Evolutionary conservation across 345 rosid species (phyloP), one percentile per base, ranked within the genome.

Genomic region (Dipteronia sinensis): DNA sequence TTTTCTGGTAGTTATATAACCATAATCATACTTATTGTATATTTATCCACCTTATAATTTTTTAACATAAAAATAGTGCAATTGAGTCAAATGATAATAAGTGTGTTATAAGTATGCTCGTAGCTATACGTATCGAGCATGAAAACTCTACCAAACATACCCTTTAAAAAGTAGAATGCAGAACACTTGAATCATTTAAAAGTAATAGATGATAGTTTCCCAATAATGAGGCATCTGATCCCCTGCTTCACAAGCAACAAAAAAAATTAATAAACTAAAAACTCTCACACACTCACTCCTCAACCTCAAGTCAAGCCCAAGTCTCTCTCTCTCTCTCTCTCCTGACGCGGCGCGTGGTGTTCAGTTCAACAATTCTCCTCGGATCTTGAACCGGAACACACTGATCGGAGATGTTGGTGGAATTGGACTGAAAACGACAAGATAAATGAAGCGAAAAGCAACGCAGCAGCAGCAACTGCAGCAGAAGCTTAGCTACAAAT

Each of bases 361-460:
- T 53, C 20, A 10, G 58, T 53, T 53, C 16, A 40, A 61, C 27
- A 27, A 44, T 23, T 76, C 75, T 61, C 79, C 42, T 46, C 34
- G 46, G 58, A 20, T 66, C 40, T 73, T 29, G 16, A 1, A 20
- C 12, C 22, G 31, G 3, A 49, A 62, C 2, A 10, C n/a, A 10
- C 4, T 38, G 7, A 23, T 64, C 38, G 20, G 38, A 58, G 68
- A 78, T 82, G 84, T 77, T 78, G 86, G 77, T 51, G 71, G 76
- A 75, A 72, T 84, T 51, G 61, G 19, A 61, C 65, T 79, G 81
- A 83, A 49, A 49, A 58, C 63, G 72, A 66, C 5, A 46, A 72
- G 69, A 38, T 67, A 82, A 44, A 93, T 90, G 97, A 93, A 89
- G 98, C 93, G 95, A 77, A 95, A 89, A 77, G 79, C 59, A 75